Evolutionary conservation across 2,329 filamentous ascomycete genomes (phyloP).

Genomic region (Diplodia seriata): DNA sequence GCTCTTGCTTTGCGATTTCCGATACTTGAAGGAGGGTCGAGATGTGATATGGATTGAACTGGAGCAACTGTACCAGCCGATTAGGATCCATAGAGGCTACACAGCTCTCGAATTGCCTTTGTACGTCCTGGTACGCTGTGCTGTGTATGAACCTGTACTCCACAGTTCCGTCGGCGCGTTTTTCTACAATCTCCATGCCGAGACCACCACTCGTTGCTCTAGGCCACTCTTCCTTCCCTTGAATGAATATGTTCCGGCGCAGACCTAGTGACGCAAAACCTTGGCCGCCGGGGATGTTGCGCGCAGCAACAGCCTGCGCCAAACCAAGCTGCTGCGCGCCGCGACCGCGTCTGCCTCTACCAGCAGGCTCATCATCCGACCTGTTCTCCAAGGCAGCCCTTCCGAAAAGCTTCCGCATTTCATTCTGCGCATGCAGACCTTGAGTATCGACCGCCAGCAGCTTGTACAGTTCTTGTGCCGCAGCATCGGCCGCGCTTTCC

Average conservation of each 20-base stretch:
- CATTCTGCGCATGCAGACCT: conserved; percentile 83
- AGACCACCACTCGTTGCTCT: conserved; percentile 79
- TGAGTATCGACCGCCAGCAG: conserved; percentile 70
- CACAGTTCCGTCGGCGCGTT: conserved; percentile 63
- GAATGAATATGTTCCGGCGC: conserved; percentile 81
- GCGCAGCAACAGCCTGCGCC: conserved; percentile 62
- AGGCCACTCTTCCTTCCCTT: conserved; percentile 88
- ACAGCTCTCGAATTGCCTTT: conserved; percentile 76
- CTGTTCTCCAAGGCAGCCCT: conserved; percentile 65
- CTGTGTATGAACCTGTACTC: conserved; percentile 84
- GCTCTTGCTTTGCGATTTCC: conserved; percentile 88
- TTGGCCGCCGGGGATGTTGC: conserved; percentile 64
- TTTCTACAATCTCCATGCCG: conserved; percentile 75
- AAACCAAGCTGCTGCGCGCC: conserved; percentile 64
- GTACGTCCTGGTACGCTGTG: conserved; percentile 73
- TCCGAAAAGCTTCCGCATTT: conserved; percentile 83
- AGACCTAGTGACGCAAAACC: conserved; percentile 74
- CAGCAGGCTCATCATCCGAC: conserved; percentile 58
- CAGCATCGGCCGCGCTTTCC: conserved; percentile 42
- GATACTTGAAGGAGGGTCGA: conserved; percentile 93
- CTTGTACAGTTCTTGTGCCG: conserved; percentile 57
- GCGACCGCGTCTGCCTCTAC: conserved; percentile 64
- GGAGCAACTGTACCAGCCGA: conserved; percentile 77
- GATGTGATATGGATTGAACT: conserved; percentile 84
- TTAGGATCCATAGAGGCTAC: conserved; percentile 88